Evolutionary conservation across 768 basidiomycete species (phyloP), one percentile per base, ranked within the genome.

Genomic region (Mrakia blollopis): DNA sequence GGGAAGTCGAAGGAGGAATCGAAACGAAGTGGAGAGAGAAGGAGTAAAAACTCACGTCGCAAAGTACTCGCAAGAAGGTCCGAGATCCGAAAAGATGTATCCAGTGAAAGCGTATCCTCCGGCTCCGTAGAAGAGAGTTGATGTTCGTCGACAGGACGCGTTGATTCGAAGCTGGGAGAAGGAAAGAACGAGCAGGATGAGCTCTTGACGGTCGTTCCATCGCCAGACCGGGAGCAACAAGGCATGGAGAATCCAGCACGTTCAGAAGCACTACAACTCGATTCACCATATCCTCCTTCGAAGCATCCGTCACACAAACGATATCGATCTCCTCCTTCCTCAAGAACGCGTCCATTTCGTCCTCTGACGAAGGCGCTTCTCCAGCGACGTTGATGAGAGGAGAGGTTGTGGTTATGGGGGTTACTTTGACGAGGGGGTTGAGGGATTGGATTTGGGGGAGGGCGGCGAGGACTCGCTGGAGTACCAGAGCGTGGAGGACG

Each of bases 71-170:
- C 97, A 96, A 8, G 62, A 52, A 74, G 88, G 87, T 75, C 94
- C 86, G 74, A 99, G 87, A 83, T 98, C 95, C 79, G 93, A 93
- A 82, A 98, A 97, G 81, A 97, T 93, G 84, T 93, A 99, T 23
- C 96, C 96, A 65, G 90, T 85, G 77, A 95, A 86, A 30, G 96
- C 96, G 82, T 93, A 95, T 23, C 91, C 91, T 16, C 92, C 92
- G 0, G 94, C 94, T n/a, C 91, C 89, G 80, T 97, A 98, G 82
- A 98, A 91, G 9, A 92, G 90, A 79, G 90, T 93, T 61, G 86
- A 85, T 69, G 88, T 85, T 75, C 87, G 87, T 78, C 94, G 87
- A 83, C 94, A 93, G n/a, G 89, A 86, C 72, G 88, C 87, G 83
- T 98, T 95, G 73, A 95, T 86, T 69, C 85, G 86, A 80, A 91